phyloP scores from a whole-genome alignment of 306 rosid genomes.

The Acacia confusa region DNA sequence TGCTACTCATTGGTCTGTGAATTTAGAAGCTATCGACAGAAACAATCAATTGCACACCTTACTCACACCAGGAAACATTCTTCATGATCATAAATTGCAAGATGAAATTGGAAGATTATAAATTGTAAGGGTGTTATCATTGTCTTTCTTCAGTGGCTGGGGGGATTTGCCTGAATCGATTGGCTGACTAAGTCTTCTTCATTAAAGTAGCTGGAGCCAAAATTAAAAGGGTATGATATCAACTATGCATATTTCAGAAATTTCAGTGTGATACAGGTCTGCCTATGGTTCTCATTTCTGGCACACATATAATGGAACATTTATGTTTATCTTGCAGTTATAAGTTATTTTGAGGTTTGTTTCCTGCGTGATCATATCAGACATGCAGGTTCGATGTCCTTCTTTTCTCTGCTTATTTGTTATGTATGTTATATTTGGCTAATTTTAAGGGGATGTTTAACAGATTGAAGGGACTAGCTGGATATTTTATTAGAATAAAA shows the following conservation, averaged over 20 bases:
- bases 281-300: not conserved
- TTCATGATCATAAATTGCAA: not conserved
- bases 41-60: not conserved
- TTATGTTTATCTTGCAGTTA: conserved; percentile 22
- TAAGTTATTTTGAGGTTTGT: conserved; percentile 20
- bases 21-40: not conserved
- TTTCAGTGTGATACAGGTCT: not conserved
- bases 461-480: not conserved
- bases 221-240: not conserved
- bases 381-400: conserved; percentile 59
- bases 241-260: not conserved
- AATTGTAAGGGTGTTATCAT: not conserved
- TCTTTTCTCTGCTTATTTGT: not conserved
- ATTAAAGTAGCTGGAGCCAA: not conserved
- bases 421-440: not conserved
- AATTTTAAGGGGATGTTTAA: not conserved
- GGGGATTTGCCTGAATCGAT: not conserved
- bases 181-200: not conserved
- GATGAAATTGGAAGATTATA: not conserved
- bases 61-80: not conserved
- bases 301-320: not conserved
- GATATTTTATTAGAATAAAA: not conserved
- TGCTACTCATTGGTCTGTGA: not conserved
- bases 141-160: not conserved
- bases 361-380: conserved; percentile 3